phyloP scores from a whole-genome alignment of 768 basidiomycete genomes.

The Astraeus odoratus region DNA sequence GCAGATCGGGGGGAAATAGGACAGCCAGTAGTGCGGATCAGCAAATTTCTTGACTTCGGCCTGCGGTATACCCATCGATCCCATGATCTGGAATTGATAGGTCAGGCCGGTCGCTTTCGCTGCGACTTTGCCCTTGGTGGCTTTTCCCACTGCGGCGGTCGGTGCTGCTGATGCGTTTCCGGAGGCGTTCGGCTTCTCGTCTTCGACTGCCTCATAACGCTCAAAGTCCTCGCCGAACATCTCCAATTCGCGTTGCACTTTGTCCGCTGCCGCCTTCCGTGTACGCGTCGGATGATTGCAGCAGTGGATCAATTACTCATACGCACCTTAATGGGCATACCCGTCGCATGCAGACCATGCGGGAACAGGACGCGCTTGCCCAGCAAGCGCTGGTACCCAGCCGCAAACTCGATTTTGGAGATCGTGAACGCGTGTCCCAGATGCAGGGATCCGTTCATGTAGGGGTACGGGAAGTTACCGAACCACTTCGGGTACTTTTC shows the following conservation, averaged over 20 bases:
- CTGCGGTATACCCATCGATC: slow-evolving; percentile 84
- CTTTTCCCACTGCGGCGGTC: slow-evolving; percentile 61
- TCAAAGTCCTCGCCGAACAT: slow-evolving; percentile 91
- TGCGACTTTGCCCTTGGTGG: slow-evolving; percentile 90
- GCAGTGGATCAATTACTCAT: too few species aligned
- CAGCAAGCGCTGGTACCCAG: slow-evolving; percentile 91
- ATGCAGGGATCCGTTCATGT: slow-evolving; percentile 98
- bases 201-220: slow-evolving; percentile 36
- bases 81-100: slow-evolving; percentile 99
- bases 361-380: slow-evolving; percentile 95
- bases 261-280: slow-evolving; percentile 87
- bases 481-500: slow-evolving; percentile 93
- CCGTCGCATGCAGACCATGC: slow-evolving; percentile 96
- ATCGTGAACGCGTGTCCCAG: slow-evolving; percentile 97
- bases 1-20: slow-evolving; percentile 95
- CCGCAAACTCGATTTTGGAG: slow-evolving; percentile 94
- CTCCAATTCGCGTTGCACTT: slow-evolving; percentile 95
- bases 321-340: slow-evolving; percentile 97
- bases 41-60: slow-evolving; percentile 93
- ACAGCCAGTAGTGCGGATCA: slow-evolving; percentile 89
- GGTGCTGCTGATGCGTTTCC: slow-evolving; percentile 34
- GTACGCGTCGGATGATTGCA: not conserved
- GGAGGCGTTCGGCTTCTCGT: slow-evolving; percentile 34
- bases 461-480: slow-evolving; percentile 92
- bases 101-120: slow-evolving; percentile 90